Base-by-base conservation (phyloP, 768 basidiomycete genomes). In the Calocybe indica region DNA sequence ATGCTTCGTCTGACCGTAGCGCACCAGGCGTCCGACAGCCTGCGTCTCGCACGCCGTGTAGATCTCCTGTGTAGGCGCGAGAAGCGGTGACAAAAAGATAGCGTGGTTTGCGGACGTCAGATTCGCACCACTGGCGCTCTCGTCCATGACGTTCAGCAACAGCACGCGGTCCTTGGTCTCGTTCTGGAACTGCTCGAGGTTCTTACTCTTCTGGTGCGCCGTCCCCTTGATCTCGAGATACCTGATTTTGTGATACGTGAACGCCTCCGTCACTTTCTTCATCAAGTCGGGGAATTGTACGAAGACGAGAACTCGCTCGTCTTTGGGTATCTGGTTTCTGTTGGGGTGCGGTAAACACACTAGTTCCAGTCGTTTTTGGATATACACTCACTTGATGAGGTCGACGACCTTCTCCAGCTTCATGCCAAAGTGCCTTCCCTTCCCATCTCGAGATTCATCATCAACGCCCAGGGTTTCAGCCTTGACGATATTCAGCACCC, bases 261-360 rank as follows among this genome's bases (percentile, higher is more conserved):
- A 77, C 0, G 92, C 90, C 52, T 92, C 87, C 6, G 82, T 82
- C 30, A 96, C 88, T 64, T 95, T 96, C 60, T 82, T 82, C 79
- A 88, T 91, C 49, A 97, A 75, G 66, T 96, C 93, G 5, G 81
- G 84, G 75, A 94, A 97, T 60, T 97, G 94, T n/a, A 95, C 88
- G 67, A 97, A 97, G 52, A 97, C 79, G 38, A 97, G 78, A 12
- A 93, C 79, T 6, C 90, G 83, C 56, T 96, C 91, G 14, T 83
- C 71, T 54, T 80, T 79, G 7, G 85, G 81, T 40, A 92, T 76
- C 37, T 71, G 67, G 48, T 79, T 78, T 59, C 87, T 91, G 58
- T 15, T 43, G 47, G 50, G 37, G 30, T 35, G 43, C 37, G 28
- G 48, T 37, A 22, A 54, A 48, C 37, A 44, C 46, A 15, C 22